Percentiles rank a stretch among this genome's conserved stretches.
These are phyloP conservation scores for Delitschia confertaspora DNA, from an alignment of 495 filamentous ascomycete genomes.

Conservation along the genomic window DNA sequence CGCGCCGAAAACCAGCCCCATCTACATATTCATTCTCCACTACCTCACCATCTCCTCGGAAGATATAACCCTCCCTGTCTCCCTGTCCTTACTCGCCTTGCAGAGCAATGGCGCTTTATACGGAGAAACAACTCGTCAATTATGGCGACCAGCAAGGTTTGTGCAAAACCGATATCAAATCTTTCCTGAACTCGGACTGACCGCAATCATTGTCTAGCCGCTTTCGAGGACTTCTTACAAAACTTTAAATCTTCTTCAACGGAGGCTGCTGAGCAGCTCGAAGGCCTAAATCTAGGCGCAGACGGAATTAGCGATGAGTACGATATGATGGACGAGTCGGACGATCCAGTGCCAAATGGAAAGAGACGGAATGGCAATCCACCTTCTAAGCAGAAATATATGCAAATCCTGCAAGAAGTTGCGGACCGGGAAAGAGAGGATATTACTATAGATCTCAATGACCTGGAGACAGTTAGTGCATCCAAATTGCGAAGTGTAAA, in stretches of 20 bases:
- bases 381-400: slow-evolving; percentile 74
- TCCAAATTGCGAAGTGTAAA: slow-evolving; percentile 5
- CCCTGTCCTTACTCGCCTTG: not conserved
- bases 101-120: slow-evolving; percentile 66
- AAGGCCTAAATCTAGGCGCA: slow-evolving; percentile 77
- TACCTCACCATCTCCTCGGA: not conserved
- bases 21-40: not conserved
- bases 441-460: slow-evolving; percentile 81
- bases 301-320: slow-evolving; percentile 88
- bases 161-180: slow-evolving; percentile 21
- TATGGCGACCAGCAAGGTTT: slow-evolving; percentile 76
- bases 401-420: slow-evolving; percentile 78
- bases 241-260: slow-evolving; percentile 78
- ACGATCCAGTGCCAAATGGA: slow-evolving; percentile 43
- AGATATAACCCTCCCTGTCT: no score
- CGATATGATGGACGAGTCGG: slow-evolving; percentile 86
- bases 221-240: slow-evolving; percentile 79
- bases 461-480: slow-evolving; percentile 57
- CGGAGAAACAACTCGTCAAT: slow-evolving; percentile 65
- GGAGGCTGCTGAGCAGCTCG: slow-evolving; percentile 65
- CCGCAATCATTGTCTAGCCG: slow-evolving; percentile 40
- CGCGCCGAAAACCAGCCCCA: slow-evolving; percentile 1
- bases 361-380: slow-evolving; percentile 36
- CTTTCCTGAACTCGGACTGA: not conserved
- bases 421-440: slow-evolving; percentile 67